Evolutionary conservation across 2,329 filamentous ascomycete genomes (phyloP), one percentile per base, ranked within the genome.

Genomic region (Xylaria sp.): DNA sequence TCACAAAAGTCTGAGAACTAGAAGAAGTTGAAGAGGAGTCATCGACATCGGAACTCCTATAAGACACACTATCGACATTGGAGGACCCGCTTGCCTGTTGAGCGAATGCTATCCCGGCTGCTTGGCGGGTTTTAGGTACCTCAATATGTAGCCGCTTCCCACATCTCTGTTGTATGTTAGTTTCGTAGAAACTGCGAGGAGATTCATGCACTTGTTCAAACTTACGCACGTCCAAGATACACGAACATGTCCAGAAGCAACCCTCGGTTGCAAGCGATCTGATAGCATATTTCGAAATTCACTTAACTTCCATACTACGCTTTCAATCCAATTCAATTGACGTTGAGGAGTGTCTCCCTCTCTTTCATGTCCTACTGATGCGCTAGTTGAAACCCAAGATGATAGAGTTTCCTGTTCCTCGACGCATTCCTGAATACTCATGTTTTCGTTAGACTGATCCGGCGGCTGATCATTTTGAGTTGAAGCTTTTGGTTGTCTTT

Each of bases 401-500:
- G n/a, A 7, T 10, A 6, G 7, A 4, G 0, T 46, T 46, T 23
- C 42, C 9, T n/a, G 42, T 46, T 23, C 11, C n/a, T 46, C 1
- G n/a, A 4, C 9, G 6, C 3, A 11, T 20, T 23, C 42, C 4
- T 9, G 9, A 2, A 10, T 6, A 46, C 1, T 10, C n/a, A 9
- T 3, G 20, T 46, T 20, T 10, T 46, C n/a, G 17, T 46, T n/a
- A 9, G 17, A n/a, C 17, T n/a, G 17, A 42, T 42, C 5, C 13
- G 2, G 40, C 9, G 1, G 17, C 17, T 11, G 40, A 9, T 42
- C 93, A 72, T 95, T 94, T 75, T 91, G 93, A 7, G 93, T 95
- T 38, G 92, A 92, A 67, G 93, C 93, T 86, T 96, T 97, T 78
- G 97, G 95, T 77, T 97, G 93, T 61, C 96, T 91, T 80, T 99